Conservation (phyloP, 768 basidiomycete genomes). For the Mycena latifolia region DNA sequence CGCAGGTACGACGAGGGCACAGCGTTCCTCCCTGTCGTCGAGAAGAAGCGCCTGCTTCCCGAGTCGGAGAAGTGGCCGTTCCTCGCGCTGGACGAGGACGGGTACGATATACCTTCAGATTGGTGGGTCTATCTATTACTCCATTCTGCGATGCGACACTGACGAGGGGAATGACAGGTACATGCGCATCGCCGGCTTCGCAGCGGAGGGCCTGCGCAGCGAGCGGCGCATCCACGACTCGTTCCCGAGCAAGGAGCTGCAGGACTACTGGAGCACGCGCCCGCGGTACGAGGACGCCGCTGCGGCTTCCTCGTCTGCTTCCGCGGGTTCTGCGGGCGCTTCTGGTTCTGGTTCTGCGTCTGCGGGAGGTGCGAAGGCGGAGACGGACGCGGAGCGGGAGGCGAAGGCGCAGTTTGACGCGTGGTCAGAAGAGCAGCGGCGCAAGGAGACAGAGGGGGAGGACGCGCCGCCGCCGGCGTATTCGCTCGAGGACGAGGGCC, state of each 20-base stretch:
- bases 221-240: conserved; percentile 73
- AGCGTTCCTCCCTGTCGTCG: conserved; percentile 80
- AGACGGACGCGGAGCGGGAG: conserved; percentile 35
- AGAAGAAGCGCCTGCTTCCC: conserved; percentile 70
- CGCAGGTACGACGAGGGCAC: conserved; percentile 88
- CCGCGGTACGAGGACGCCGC: conserved; percentile 62
- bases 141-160: neutral
- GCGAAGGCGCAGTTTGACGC: conserved; percentile 33
- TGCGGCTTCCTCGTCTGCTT: conserved; percentile 40
- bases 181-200: conserved; percentile 83
- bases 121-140: conserved; percentile 62
- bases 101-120: conserved; percentile 81
- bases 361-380: neutral
- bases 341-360: neutral
- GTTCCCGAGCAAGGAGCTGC: conserved; percentile 77
- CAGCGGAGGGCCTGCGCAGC: conserved; percentile 73
- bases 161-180: conserved; percentile 64
- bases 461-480: conserved; percentile 81
- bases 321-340: conserved; percentile 55
- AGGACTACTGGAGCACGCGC: conserved; percentile 79
- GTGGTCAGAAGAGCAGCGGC: conserved; percentile 56
- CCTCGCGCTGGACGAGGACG: conserved; percentile 83
- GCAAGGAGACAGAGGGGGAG: conserved; percentile 58
- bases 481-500: conserved; percentile 63
- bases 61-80: conserved; percentile 69